phyloP scores from a whole-genome alignment of 108 stramenopile genomes.

The Skeletonema costatum region DNA sequence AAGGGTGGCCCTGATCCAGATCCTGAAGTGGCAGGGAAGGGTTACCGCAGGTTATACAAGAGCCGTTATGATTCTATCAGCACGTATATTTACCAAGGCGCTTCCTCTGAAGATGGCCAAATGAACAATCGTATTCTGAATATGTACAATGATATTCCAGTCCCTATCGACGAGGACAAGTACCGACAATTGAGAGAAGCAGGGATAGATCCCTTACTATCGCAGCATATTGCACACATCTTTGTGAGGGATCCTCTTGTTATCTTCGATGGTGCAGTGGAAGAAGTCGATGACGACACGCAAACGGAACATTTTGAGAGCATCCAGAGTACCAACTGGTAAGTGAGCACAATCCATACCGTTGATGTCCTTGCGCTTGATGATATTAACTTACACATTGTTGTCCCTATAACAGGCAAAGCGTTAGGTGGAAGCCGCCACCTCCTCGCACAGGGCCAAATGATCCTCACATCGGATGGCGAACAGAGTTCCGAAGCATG shows the following conservation, averaged over 20 bases:
- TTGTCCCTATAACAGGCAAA: slow-evolving; percentile 65
- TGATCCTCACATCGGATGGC: slow-evolving; percentile 97
- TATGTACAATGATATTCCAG: slow-evolving; percentile 94
- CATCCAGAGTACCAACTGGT: slow-evolving; percentile 99
- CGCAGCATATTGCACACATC: slow-evolving; percentile 95
- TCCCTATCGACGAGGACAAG: slow-evolving; percentile 83
- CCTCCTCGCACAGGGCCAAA: slow-evolving; percentile 88
- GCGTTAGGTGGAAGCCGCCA: slow-evolving; percentile 99
- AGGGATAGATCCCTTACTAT: slow-evolving; percentile 91
- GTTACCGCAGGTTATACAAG: slow-evolving; percentile 86
- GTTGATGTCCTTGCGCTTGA: not conserved
- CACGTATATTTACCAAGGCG: slow-evolving; percentile 92
- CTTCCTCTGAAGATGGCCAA: slow-evolving; percentile 30
- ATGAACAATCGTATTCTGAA: slow-evolving; percentile 78
- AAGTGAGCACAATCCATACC: slow-evolving; percentile 10
- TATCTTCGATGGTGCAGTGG: slow-evolving; percentile 92
- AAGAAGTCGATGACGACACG: slow-evolving; percentile 92
- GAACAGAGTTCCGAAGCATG: slow-evolving; percentile 98
- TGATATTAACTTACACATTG: not conserved
- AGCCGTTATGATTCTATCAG: slow-evolving; percentile 96
- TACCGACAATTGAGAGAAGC: slow-evolving; percentile 75
- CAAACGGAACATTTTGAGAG: slow-evolving; percentile 98
- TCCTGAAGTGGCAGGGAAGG: slow-evolving; percentile 70
- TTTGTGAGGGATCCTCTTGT: slow-evolving; percentile 98
- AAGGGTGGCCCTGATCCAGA: slow-evolving; percentile 55